Base-by-base conservation (phyloP, 164 flowering plant species). In the Berberis thunbergii region DNA sequence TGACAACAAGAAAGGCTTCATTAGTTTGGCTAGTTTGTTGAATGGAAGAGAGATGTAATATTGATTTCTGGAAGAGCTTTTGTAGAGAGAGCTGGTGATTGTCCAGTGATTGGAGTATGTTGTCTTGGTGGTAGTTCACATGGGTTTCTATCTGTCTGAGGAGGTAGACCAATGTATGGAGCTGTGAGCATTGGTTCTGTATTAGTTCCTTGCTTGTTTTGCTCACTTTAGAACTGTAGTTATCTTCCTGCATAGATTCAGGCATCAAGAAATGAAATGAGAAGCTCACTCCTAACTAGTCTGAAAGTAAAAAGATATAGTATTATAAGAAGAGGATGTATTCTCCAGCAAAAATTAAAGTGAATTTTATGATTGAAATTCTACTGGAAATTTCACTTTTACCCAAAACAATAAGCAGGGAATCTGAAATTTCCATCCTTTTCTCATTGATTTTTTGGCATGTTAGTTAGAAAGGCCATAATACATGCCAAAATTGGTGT, bases 121-220 rank as follows among this genome's bases (percentile, higher is more conserved):
- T 60, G 49, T 64, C 56, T 11, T 78, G 77, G 67, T 67, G 65
- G 10, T 76, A 67, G 64, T 77, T 80, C 10, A 77, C 83, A 42
- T 72, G 72, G 11, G 55, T 45, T 73, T 80, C 81, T 61, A 79
- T 72, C 41, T 68, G 59, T 70, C 69, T 69, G 9, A 83, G 86
- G 48, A 80, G 66, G 53, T 60, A 60, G 7, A 80, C 73, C 10
- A 83, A 71, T 56, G 77, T 77, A 10, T 57, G 65, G 59, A 83
- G 66, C 63, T 75, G 78, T 63, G 54, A 43, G 3, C 67, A 59
- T 59, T 80, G 81, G 45, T 71, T 78, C 62, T 78, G 71, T 45
- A 58, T 60, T 26, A 80, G 68, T 45, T 77, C 74, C 59, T 68
- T 74, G 68, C 83, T 62, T n/a, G 72, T 74, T 42, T 54, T 69